phyloP scores from a whole-genome alignment of 805 yeast species.

The Candida easanensis region DNA sequence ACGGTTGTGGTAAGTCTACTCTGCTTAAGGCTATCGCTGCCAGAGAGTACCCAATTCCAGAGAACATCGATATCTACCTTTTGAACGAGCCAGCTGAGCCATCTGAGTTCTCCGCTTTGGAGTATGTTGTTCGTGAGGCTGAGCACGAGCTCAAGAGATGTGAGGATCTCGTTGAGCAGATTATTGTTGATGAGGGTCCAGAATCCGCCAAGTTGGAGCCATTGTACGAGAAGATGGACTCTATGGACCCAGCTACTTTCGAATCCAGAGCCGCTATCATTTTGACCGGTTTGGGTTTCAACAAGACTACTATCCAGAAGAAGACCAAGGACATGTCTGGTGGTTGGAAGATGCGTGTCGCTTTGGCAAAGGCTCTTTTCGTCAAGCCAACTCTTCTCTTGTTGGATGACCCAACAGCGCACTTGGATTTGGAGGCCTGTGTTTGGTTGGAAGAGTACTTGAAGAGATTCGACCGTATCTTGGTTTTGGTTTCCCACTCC shows the following conservation, averaged over 20 bases:
- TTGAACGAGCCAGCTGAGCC: constrained; percentile 98
- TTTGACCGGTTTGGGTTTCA: constrained; percentile 96
- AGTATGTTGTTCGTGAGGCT: constrained; percentile 96
- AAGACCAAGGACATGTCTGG: constrained; percentile 99
- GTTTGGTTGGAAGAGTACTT: constrained; percentile 99
- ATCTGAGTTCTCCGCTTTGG: constrained; percentile 86
- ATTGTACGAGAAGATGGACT: constrained; percentile 92
- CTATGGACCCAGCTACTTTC: constrained; percentile 93
- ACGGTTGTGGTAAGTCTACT: constrained; percentile 98
- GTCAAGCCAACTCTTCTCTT: constrained; percentile 94
- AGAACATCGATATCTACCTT: constrained; percentile 83
- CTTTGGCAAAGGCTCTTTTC: constrained; percentile 94
- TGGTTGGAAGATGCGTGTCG: constrained; percentile 99
- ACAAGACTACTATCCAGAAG: constrained; percentile 79
- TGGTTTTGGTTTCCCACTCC: constrained; percentile 94
- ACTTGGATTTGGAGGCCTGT: constrained; percentile 98
- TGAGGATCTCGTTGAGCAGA: constrained; percentile 87
- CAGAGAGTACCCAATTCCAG: constrained; percentile 94
- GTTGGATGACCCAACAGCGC: constrained; percentile 99
- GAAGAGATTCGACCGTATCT: constrained; percentile 88
- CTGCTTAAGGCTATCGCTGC: constrained; percentile 91
- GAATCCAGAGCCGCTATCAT: constrained; percentile 96
- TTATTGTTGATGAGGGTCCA: constrained; percentile 89
- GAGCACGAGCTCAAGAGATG: constrained; percentile 86
- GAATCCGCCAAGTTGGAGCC: constrained; percentile 84